Evolutionary conservation across 176 grass and related monocot species (phyloP).

Genomic region (Juncus effusus): DNA sequence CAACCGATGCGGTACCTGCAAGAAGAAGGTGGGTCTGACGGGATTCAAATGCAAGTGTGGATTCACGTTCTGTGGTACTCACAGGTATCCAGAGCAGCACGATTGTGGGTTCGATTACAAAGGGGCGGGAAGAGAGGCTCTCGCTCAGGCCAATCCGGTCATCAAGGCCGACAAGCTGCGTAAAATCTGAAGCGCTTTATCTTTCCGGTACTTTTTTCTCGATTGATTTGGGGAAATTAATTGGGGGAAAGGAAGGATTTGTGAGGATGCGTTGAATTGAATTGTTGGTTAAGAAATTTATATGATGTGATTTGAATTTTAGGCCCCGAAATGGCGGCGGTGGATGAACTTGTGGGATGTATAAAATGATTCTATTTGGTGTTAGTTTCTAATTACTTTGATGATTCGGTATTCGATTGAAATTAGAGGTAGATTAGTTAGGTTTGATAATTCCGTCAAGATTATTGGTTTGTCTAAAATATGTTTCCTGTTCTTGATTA

Average conservation of each 20-base stretch:
- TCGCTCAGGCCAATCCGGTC: slow-evolving; percentile 24
- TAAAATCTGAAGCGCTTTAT: slow-evolving; percentile 13
- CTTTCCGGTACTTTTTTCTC: slow-evolving; percentile 16
- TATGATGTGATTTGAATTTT: no score
- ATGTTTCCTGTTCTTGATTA: no score
- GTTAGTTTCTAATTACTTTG: no score
- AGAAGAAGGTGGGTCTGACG: slow-evolving; percentile 40
- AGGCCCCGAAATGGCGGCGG: no score
- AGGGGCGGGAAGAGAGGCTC: slow-evolving; percentile 14
- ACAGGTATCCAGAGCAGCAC: slow-evolving; percentile 32
- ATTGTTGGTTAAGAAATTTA: no score
- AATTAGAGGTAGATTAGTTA: no score
- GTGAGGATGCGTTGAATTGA: neutral
- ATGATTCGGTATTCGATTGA: no score
- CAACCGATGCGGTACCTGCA: slow-evolving; percentile 32
- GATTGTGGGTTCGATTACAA: slow-evolving; percentile 33
- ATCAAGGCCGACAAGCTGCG: slow-evolving; percentile 34
- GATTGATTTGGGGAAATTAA: slow-evolving; percentile 9
- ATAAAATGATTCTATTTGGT: no score
- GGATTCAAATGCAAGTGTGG: slow-evolving; percentile 36
- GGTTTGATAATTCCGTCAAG: no score
- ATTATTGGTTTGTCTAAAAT: no score
- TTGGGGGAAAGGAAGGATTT: neutral
- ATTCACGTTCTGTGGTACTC: slow-evolving; percentile 30
- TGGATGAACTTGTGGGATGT: no score